Base-by-base conservation (phyloP, 1,284 basidiomycete species). In the Rhodotorula sp. region DNA sequence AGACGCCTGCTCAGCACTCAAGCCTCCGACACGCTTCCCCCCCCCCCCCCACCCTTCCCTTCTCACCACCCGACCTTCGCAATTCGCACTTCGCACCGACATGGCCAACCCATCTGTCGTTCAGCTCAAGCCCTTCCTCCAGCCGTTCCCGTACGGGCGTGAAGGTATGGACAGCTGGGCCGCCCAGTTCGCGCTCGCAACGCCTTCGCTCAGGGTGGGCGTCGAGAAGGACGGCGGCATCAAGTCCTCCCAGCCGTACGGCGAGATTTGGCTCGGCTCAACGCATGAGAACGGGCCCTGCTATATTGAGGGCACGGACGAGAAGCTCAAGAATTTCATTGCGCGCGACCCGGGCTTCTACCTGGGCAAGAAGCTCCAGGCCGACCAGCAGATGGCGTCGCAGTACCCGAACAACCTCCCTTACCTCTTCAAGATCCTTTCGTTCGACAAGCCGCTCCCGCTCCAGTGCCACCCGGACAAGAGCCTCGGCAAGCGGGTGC, bases 391-490 rank as follows among this genome's bases (percentile, higher is more conserved):
- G 51, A 77, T 75, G 76, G 22, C 50, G 34, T 22, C 29, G 10
- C 64, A 72, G 53, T 77, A 75, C 59, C 64, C 64, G 56, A 46
- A 71, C 53, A 68, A 76, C 58, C 51, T 77, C 3, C 76, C 76
- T 25, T 77, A 71, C 63, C 64, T 77, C 29, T 77, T 77, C 70
- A 77, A 77, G 70, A 66, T 77, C 9, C 65, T 77, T 41, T 67
- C 63, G 50, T 77, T 77, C 66, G 76, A 77, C 67, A 77, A 77
- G 51, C 73, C 76, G 34, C 60, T 77, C 6, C 76, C 76, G 19
- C 60, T 77, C 17, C 76, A 77, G 57, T 70, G 70, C 56, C 63
- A 67, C 56, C 70, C 70, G 36, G 70, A 72, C 64, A 72, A 72
- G 63, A 59, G 61, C 50, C 61, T 72, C 39, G 70, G 70, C 8